These are phyloP conservation scores for Persicaria tinctoria DNA, from an alignment of 148 eudicot genomes.

Conservation along the genomic window DNA sequence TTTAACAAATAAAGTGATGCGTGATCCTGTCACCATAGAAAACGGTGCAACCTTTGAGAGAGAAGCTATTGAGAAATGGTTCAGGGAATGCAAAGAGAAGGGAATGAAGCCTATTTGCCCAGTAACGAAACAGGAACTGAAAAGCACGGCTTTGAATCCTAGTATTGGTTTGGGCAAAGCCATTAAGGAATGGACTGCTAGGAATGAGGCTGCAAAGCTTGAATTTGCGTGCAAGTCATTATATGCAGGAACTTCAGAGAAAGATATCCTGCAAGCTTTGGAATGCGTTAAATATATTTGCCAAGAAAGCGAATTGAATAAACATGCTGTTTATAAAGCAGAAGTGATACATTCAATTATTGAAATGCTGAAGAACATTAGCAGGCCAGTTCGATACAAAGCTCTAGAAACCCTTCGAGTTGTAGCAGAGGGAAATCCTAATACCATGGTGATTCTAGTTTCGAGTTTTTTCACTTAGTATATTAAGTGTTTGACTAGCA, in stretches of 20 bases:
- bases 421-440: conserved; percentile 56
- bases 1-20: conserved; percentile 72
- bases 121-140: conserved; percentile 48
- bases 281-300: conserved; percentile 54
- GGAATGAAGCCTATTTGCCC: conserved; percentile 68
- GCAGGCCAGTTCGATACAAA: conserved; percentile 58
- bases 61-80: conserved; percentile 91
- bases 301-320: conserved; percentile 41
- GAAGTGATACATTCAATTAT: conserved; percentile 57
- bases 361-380: conserved; percentile 55
- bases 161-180: conserved; percentile 69
- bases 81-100: conserved; percentile 53
- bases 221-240: conserved; percentile 64
- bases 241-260: conserved; percentile 42
- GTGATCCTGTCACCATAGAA: conserved; percentile 85
- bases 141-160: conserved; percentile 57
- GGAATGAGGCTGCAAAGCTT: conserved; percentile 84
- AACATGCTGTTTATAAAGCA: conserved; percentile 44
- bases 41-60: conserved; percentile 76
- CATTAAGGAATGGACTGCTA: conserved; percentile 90
- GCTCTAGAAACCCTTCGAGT: conserved; percentile 72
- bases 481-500: neutral
- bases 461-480: neutral
- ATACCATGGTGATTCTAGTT: conserved; percentile 57
- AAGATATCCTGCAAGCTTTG: conserved; percentile 53